These are phyloP conservation scores for Coemansia sp. DNA, from an alignment of 192 early-diverging fungal genomes.

Conservation along the genomic window DNA sequence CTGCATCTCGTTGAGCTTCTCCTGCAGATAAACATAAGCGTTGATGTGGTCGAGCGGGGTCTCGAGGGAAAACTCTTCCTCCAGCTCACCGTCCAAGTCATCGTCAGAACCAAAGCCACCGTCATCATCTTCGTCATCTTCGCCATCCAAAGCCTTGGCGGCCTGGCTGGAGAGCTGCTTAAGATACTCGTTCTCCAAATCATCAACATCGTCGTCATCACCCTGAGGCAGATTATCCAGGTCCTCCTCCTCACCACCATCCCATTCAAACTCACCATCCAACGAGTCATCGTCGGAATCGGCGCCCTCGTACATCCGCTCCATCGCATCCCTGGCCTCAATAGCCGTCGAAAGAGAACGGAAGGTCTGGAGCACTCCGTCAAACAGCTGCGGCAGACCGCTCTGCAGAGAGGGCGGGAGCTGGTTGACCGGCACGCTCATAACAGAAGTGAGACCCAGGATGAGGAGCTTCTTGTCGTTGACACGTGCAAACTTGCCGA, in stretches of 20 bases:
- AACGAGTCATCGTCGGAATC: constrained; percentile 26
- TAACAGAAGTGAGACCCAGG: constrained; percentile 67
- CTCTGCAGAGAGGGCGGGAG: constrained; percentile 68
- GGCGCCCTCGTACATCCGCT: constrained; percentile 36
- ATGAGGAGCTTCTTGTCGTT: constrained; percentile 95
- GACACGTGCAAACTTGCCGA: constrained; percentile 76
- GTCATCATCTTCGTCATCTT: constrained; percentile 42
- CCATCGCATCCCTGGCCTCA: constrained; percentile 45
- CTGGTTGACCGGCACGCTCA: constrained; percentile 66
- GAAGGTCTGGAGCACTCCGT: constrained; percentile 69
- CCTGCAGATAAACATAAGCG: constrained; percentile 67
- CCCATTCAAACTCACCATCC: constrained; percentile 44
- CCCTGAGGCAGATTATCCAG: constrained; percentile 56
- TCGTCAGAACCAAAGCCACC: constrained; percentile 29
- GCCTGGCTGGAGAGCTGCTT: constrained; percentile 58
- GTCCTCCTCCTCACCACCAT: constrained; percentile 50
- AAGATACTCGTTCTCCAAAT: constrained; percentile 61
- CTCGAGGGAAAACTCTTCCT: constrained; percentile 75
- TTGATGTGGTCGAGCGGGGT: constrained; percentile 75
- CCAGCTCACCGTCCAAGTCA: constrained; percentile 60
- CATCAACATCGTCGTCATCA: constrained; percentile 62
- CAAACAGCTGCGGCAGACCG: constrained; percentile 73
- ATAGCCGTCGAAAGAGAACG: constrained; percentile 64
- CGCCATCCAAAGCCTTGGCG: constrained; percentile 40
- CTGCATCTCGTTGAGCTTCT: constrained; percentile 55